Conservation (phyloP, 2,329 filamentous ascomycete genomes). For the Penicillium digitatum region DNA sequence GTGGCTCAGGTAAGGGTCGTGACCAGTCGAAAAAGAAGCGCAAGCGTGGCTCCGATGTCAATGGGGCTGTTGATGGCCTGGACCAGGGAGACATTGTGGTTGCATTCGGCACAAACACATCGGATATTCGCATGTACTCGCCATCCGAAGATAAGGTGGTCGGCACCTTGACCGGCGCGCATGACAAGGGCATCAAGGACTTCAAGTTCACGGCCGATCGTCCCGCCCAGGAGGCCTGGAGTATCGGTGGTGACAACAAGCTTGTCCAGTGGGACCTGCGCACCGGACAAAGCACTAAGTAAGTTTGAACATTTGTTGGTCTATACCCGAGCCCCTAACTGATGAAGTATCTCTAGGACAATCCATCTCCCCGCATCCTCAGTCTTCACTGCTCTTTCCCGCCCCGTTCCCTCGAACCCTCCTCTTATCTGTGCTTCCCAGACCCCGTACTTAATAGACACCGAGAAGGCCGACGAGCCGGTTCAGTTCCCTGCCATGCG, state of each 20-base stretch:
- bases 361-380: conserved; percentile 44
- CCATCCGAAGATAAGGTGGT: conserved; percentile 48
- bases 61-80: conserved; percentile 34
- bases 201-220: conserved; percentile 48
- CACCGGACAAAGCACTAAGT: conserved; percentile 45
- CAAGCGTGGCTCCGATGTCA: conserved; percentile 45
- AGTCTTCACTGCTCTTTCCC: conserved; percentile 38
- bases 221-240: conserved; percentile 47
- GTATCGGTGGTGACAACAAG: conserved; percentile 51
- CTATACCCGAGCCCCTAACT: conserved; percentile 12
- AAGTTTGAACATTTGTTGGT: conserved; percentile 13
- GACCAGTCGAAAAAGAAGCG: conserved; percentile 50
- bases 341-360: conserved; percentile 31
- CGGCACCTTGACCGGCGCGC: conserved; percentile 43
- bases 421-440: conserved; percentile 51
- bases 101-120: conserved; percentile 48
- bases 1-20: conserved; percentile 32
- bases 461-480: conserved; percentile 39
- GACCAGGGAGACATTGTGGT: conserved; percentile 45
- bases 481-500: conserved; percentile 48
- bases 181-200: conserved; percentile 48
- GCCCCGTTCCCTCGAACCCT: conserved; percentile 40
- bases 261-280: conserved; percentile 52
- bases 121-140: conserved; percentile 50
- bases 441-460: conserved; percentile 46